phyloP scores from a whole-genome alignment of 208 protist genomes.

The Balamuthia mandrillaris region DNA sequence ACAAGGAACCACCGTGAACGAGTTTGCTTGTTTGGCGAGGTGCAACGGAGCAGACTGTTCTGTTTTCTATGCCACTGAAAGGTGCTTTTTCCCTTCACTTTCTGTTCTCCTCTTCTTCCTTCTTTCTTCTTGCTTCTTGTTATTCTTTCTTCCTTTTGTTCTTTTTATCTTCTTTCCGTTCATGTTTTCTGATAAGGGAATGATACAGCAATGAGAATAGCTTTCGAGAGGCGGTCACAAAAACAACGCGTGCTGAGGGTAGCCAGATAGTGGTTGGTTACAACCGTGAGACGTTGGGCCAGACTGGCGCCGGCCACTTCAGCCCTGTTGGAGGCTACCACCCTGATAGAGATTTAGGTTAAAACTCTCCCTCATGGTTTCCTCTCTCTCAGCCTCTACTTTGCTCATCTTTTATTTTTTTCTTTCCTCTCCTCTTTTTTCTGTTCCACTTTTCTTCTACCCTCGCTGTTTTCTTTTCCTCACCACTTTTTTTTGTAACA shows the following conservation, averaged over 20 bases:
- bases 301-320: constrained; percentile 71
- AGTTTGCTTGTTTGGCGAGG: not conserved
- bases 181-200: too few relatives aligned
- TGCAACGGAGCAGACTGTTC: not conserved
- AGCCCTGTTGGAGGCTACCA: constrained; percentile 66
- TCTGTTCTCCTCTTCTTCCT: too few relatives aligned
- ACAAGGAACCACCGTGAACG: not conserved
- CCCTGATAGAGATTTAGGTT: constrained; percentile 39
- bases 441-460: too few relatives aligned
- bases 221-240: not conserved
- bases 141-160: not conserved
- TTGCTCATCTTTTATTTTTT: not conserved
- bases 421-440: not conserved
- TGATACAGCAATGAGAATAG: not conserved
- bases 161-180: not conserved
- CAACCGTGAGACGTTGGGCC: constrained; percentile 22
- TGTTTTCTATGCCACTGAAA: not conserved
- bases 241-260: not conserved
- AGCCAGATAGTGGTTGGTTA: not conserved
- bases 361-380: too few relatives aligned
- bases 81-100: not conserved
- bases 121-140: not conserved
- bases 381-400: too few relatives aligned
- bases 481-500: too few relatives aligned
- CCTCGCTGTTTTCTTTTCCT: not conserved